phyloP scores from a whole-genome alignment of 2,329 filamentous ascomycete species.

The Diplodia sapinea region DNA sequence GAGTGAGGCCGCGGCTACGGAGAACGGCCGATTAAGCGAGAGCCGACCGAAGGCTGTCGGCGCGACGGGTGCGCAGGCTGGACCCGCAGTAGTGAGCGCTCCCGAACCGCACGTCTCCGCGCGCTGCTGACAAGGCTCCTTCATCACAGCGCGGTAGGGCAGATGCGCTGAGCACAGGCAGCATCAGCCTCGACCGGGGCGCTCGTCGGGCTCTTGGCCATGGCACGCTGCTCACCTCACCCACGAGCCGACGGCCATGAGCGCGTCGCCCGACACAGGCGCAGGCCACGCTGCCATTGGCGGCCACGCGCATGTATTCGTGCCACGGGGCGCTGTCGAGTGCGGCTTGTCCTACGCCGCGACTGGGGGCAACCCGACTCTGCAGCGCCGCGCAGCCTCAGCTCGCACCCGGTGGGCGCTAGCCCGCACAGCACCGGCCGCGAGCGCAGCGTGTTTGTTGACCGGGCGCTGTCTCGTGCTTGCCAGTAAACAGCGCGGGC shows the following conservation, averaged over 20 bases:
- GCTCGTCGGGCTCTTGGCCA: not conserved
- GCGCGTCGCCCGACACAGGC: slow-evolving; percentile 14
- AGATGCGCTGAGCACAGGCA: not conserved
- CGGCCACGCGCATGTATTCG: slow-evolving; percentile 22
- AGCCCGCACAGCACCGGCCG: not conserved
- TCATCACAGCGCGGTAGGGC: slow-evolving; percentile 17
- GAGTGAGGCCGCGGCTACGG: not conserved
- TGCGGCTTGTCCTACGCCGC: slow-evolving; percentile 18
- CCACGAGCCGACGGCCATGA: not conserved
- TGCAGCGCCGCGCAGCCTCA: slow-evolving; percentile 15
- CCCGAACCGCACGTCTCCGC: slow-evolving; percentile 8
- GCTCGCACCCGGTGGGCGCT: slow-evolving; percentile 22
- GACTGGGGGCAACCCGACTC: slow-evolving; percentile 23
- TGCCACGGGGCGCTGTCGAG: slow-evolving; percentile 14
- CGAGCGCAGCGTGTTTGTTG: slow-evolving; percentile 15
- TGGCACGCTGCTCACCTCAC: not conserved
- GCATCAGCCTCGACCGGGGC: not conserved
- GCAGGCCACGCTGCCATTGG: slow-evolving; percentile 19
- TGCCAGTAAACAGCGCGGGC: slow-evolving; percentile 20
- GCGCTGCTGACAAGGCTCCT: slow-evolving; percentile 6
- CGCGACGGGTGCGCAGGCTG: slow-evolving; percentile 11
- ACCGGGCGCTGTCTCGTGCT: slow-evolving; percentile 10
- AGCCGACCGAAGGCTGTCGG: not conserved
- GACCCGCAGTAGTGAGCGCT: not conserved
- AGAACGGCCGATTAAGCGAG: slow-evolving; percentile 12